Evolutionary conservation across 306 rosid genomes (phyloP).

Genomic region (Potentilla sterilis): DNA sequence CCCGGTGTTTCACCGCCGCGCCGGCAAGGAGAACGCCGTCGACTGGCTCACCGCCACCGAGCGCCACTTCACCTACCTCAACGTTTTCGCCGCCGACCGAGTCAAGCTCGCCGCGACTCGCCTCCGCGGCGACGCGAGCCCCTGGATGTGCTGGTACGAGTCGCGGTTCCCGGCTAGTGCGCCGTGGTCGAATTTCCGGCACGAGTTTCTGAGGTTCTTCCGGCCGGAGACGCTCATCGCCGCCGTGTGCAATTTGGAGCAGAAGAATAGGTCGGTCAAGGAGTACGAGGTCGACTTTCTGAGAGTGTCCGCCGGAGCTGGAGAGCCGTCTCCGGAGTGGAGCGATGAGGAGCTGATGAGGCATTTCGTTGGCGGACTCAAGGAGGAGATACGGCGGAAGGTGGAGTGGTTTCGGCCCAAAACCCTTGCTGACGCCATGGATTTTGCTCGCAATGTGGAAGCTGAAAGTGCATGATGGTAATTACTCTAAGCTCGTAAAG

Average conservation of each 20-base stretch:
- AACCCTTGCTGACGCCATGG: constrained; percentile 9
- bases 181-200: background rate
- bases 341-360: background rate
- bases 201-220: background rate
- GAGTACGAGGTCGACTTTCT: background rate
- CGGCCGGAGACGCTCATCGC: background rate
- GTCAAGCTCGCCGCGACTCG: background rate
- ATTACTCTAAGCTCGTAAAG: background rate
- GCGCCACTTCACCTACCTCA: background rate
- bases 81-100: background rate
- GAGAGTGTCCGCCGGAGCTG: background rate
- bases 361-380: background rate
- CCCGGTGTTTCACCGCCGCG: background rate
- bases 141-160: constrained; percentile 9
- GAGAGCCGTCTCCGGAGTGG: background rate
- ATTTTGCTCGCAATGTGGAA: constrained; percentile 1
- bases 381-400: background rate
- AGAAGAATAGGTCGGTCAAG: background rate
- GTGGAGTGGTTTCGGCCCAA: background rate
- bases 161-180: background rate
- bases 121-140: background rate
- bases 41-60: constrained; percentile 7
- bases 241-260: background rate
- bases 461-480: background rate
- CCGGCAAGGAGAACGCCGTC: background rate